These are phyloP conservation scores for Fragosphaeria purpurea DNA, from an alignment of 2,329 filamentous ascomycete genomes.

Conservation along the genomic window DNA sequence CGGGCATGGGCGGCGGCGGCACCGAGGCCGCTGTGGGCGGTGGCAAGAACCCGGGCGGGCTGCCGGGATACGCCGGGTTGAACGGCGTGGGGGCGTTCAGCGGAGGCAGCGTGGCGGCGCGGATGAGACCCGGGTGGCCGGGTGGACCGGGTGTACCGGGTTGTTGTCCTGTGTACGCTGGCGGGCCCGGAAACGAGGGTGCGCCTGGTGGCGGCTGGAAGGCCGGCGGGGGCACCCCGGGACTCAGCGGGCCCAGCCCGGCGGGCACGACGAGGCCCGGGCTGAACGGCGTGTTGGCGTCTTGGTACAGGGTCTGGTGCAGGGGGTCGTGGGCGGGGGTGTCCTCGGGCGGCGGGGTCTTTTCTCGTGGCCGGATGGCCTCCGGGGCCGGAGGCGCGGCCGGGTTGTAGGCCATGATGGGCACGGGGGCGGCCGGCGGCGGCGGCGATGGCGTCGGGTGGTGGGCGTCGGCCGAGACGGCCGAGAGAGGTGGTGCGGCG, in stretches of 20 bases:
- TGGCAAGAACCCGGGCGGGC: too few species aligned
- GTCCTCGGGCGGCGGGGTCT: slow-evolving; percentile 69
- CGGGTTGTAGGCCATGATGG: slow-evolving; percentile 63
- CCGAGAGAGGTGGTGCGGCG: slow-evolving; percentile 26
- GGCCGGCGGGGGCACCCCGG: slow-evolving; percentile 25
- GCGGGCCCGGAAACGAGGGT: slow-evolving; percentile 31
- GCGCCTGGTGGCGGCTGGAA: slow-evolving; percentile 29
- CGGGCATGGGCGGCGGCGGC: slow-evolving; percentile 33
- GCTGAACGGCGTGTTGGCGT: slow-evolving; percentile 43
- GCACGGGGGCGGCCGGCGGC: slow-evolving; percentile 38
- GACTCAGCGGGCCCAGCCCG: slow-evolving; percentile 33
- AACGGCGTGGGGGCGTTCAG: slow-evolving; percentile 22
- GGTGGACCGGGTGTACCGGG: slow-evolving; percentile 2
- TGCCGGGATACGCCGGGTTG: slow-evolving; percentile 2
- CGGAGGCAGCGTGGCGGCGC: slow-evolving; percentile 39
- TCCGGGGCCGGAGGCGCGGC: slow-evolving; percentile 68
- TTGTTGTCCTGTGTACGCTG: slow-evolving; percentile 23
- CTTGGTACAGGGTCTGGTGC: slow-evolving; percentile 46
- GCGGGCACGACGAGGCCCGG: slow-evolving; percentile 39
- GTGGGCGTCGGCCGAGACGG: slow-evolving; percentile 1
- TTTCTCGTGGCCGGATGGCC: slow-evolving; percentile 61
- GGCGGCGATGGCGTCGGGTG: neutral
- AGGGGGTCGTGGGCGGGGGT: slow-evolving; percentile 45
- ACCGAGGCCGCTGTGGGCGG: slow-evolving; percentile 17
- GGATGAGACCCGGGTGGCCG: slow-evolving; percentile 30